Evolutionary conservation across 495 filamentous ascomycete genomes (phyloP).

Genomic region (Aspergillus haitiensis): DNA sequence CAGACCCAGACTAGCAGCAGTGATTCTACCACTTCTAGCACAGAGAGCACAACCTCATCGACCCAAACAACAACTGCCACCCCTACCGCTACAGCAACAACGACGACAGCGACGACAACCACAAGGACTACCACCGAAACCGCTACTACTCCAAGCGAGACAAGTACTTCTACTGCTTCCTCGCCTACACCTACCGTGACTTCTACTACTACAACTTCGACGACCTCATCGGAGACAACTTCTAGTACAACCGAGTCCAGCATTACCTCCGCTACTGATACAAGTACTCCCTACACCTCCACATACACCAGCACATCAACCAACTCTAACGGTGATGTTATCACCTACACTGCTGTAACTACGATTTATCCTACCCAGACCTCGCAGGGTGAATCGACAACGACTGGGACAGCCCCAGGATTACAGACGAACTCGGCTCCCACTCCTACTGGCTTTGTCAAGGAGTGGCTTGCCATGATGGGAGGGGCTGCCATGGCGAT

Average conservation of each 20-base stretch:
- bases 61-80: neutral
- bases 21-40: neutral
- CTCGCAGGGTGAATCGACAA: conserved; percentile 26
- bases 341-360: conserved; percentile 50
- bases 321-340: conserved; percentile 54
- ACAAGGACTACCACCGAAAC: neutral
- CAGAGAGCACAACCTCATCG: neutral
- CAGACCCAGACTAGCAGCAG: neutral
- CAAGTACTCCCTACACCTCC: conserved; percentile 31
- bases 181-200: conserved; percentile 10
- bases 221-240: conserved; percentile 29
- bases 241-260: conserved; percentile 31
- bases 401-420: conserved; percentile 32
- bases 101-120: conserved; percentile 7
- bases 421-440: conserved; percentile 46
- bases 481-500: conserved; percentile 44
- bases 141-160: neutral
- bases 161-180: neutral
- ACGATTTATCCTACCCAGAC: conserved; percentile 41
- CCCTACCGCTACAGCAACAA: conserved; percentile 2
- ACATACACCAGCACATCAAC: conserved; percentile 33
- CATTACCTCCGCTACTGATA: conserved; percentile 43
- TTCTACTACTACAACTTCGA: conserved; percentile 27
- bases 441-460: conserved; percentile 31
- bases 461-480: conserved; percentile 47